Percentiles rank a stretch among this genome's conserved stretches.
Evolutionary conservation across 176 grass and related monocot species (phyloP).

Genomic region (Neostapfia colusana): DNA sequence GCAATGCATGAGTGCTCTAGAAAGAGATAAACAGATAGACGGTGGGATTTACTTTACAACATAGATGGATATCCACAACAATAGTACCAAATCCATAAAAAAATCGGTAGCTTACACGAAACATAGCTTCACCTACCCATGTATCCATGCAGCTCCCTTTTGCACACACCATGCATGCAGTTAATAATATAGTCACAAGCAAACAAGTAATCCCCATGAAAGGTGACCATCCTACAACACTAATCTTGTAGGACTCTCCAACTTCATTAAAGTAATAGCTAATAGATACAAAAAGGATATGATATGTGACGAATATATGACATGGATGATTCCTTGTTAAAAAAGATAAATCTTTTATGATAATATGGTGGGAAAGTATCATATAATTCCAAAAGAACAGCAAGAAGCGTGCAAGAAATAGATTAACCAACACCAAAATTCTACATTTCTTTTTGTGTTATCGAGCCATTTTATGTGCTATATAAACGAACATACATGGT

Average conservation of each 20-base stretch:
- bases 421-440: background rate
- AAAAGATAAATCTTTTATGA: background rate
- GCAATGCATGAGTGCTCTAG: background rate
- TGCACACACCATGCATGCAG: background rate
- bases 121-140: background rate
- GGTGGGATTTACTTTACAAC: background rate
- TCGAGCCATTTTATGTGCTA: background rate
- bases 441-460: background rate
- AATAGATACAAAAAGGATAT: background rate
- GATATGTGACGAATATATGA: background rate
- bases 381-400: background rate
- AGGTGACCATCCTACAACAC: background rate
- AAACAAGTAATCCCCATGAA: background rate
- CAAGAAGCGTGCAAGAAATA: background rate
- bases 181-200: background rate
- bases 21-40: background rate
- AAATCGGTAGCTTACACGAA: background rate
- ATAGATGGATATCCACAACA: background rate
- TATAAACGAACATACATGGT: background rate
- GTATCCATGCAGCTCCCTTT: no score
- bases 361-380: background rate
- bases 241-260: background rate
- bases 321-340: background rate
- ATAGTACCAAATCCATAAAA: background rate
- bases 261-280: background rate